These are phyloP conservation scores for Apiospora hydei DNA, from an alignment of 2,329 filamentous ascomycete species.

Conservation along the genomic window DNA sequence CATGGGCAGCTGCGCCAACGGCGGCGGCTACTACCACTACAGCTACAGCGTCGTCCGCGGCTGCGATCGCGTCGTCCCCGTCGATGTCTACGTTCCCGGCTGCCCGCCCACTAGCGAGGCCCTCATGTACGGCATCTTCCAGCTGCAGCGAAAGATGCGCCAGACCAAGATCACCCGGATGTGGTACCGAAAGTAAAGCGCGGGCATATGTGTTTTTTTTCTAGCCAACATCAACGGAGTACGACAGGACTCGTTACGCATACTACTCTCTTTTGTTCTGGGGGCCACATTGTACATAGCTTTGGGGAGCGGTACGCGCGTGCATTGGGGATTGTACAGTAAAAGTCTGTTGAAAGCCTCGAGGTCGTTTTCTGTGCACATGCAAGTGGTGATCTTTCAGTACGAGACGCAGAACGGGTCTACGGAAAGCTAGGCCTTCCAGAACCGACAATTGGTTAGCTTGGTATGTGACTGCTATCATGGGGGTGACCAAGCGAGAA, in stretches of 20 bases:
- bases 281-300: conserved; percentile 24
- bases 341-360: conserved; percentile 16
- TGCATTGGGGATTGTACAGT: conserved; percentile 20
- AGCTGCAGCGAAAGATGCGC: conserved; percentile 79
- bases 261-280: conserved; percentile 22
- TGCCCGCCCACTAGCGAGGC: conserved; percentile 70
- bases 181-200: conserved; percentile 64
- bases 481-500: not conserved
- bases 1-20: conserved; percentile 87
- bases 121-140: conserved; percentile 75
- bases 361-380: conserved; percentile 15
- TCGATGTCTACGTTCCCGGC: conserved; percentile 81
- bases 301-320: conserved; percentile 10
- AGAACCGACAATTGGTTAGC: not conserved
- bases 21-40: conserved; percentile 88
- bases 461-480: not conserved
- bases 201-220: not conserved
- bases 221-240: not conserved
- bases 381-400: not conserved
- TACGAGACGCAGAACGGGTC: not conserved
- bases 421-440: not conserved
- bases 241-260: not conserved
- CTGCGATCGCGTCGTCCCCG: conserved; percentile 78
- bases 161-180: conserved; percentile 62
- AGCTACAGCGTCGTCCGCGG: conserved; percentile 80